phyloP scores from a whole-genome alignment of 257 asterid genomes.

The Verbascum thapsus region DNA sequence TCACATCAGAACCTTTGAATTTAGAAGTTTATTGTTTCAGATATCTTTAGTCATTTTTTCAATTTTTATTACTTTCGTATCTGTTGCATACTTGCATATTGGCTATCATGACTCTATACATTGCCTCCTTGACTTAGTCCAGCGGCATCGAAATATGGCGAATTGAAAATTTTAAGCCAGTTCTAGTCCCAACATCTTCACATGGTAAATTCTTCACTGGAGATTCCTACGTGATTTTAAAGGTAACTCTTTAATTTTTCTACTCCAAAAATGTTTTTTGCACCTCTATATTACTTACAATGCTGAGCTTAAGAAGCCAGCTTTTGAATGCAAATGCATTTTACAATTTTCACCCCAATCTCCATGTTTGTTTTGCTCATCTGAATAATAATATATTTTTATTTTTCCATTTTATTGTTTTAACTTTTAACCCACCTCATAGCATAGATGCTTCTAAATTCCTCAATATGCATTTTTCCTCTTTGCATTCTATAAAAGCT shows the following conservation, averaged over 20 bases:
- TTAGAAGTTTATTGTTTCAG: neutral
- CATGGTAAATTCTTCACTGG: conserved; percentile 83
- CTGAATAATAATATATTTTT: too few species aligned
- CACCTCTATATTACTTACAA: neutral
- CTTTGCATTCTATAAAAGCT: neutral
- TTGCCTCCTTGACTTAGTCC: conserved; percentile 59
- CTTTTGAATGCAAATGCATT: conserved; percentile 1
- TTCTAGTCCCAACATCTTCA: conserved; percentile 65
- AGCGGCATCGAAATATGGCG: conserved; percentile 97
- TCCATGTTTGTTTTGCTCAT: conserved; percentile 21
- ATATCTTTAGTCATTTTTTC: conserved; percentile 22
- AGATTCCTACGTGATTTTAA: conserved; percentile 82
- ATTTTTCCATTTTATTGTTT: too few species aligned
- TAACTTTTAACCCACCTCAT: too few species aligned
- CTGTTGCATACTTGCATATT: conserved; percentile 17
- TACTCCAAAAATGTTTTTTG: conserved; percentile 14
- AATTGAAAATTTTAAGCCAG: conserved; percentile 79
- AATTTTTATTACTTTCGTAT: conserved; percentile 6
- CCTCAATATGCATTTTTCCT: too few species aligned
- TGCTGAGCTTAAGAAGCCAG: conserved; percentile 6
- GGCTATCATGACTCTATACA: conserved; percentile 25
- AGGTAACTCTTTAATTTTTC: conserved; percentile 47
- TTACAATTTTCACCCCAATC: neutral
- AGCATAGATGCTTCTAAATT: too few species aligned
- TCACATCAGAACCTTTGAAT: too few species aligned